These are phyloP conservation scores for Colletotrichum tropicale DNA, from an alignment of 2,329 filamentous ascomycete genomes.

Conservation along the genomic window DNA sequence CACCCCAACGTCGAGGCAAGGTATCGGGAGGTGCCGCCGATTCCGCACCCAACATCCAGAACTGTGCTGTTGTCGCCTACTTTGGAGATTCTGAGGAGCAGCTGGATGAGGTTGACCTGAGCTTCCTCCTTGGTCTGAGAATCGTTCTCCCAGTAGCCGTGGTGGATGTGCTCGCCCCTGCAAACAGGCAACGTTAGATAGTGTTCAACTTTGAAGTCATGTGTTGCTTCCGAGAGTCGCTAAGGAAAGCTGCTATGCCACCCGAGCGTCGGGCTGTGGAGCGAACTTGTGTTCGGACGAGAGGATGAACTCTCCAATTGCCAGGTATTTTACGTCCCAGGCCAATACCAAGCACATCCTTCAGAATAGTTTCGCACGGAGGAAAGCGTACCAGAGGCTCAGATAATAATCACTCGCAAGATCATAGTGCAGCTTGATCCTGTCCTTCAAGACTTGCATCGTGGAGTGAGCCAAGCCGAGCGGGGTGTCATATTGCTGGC, in stretches of 20 bases:
- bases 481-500: constrained; percentile 50
- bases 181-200: background rate
- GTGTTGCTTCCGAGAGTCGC: background rate
- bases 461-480: constrained; percentile 49
- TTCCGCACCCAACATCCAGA: constrained; percentile 65
- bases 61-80: constrained; percentile 39
- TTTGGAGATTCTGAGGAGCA: constrained; percentile 49
- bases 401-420: constrained; percentile 67
- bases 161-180: constrained; percentile 69
- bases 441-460: constrained; percentile 57
- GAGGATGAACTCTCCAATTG: background rate
- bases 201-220: background rate
- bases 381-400: constrained; percentile 55
- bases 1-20: constrained; percentile 57
- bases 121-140: constrained; percentile 61
- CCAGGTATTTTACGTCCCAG: background rate
- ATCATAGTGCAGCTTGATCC: constrained; percentile 66
- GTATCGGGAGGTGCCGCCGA: constrained; percentile 63
- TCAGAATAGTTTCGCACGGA: background rate
- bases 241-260: background rate
- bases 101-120: constrained; percentile 60
- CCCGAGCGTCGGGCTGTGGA: background rate
- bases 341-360: background rate
- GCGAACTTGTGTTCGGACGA: background rate
- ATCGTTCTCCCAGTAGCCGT: constrained; percentile 61